Conservation (phyloP, 2,329 filamentous ascomycete genomes). For the Hymenotorrendiella dingleyae region DNA sequence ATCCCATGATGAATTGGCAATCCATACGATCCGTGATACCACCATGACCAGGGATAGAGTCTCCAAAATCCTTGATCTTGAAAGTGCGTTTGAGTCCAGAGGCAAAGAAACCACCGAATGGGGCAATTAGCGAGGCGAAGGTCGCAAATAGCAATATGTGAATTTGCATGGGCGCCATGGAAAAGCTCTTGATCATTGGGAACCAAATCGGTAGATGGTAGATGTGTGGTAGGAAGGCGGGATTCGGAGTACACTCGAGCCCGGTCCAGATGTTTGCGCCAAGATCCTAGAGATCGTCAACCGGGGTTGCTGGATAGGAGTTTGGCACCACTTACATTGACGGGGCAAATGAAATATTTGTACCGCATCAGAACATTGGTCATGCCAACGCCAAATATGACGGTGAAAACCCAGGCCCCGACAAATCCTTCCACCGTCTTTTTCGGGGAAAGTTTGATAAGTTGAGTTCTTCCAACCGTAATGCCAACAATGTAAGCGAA, state of each 20-base stretch:
- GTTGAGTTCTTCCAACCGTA: conserved; percentile 89
- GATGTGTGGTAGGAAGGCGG: conserved; percentile 74
- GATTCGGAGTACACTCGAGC: conserved; percentile 83
- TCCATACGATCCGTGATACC: conserved; percentile 99
- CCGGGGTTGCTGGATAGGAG: background rate
- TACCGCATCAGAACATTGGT: conserved; percentile 82
- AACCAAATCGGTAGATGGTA: conserved; percentile 70
- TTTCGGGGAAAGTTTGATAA: conserved; percentile 97
- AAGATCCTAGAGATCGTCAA: conserved; percentile 52
- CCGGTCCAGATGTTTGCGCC: conserved; percentile 90
- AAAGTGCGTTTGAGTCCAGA: conserved; percentile 97
- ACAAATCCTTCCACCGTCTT: conserved; percentile 99
- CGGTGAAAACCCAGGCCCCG: conserved; percentile 91
- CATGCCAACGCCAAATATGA: conserved; percentile 75
- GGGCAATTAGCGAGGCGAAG: conserved; percentile 93
- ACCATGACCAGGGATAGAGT: conserved; percentile 94
- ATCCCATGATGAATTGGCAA: conserved; percentile 99
- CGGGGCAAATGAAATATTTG: conserved; percentile 97
- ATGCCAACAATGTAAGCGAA: conserved; percentile 98
- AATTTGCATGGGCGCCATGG: conserved; percentile 82
- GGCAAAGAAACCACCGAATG: conserved; percentile 97
- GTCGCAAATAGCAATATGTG: conserved; percentile 86
- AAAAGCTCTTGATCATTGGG: conserved; percentile 66
- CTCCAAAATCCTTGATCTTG: conserved; percentile 99
- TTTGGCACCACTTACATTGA: conserved; percentile 56